Base-by-base conservation (phyloP, 225 moss, liverwort and hornwort genomes). In the Climacium dendroides region DNA sequence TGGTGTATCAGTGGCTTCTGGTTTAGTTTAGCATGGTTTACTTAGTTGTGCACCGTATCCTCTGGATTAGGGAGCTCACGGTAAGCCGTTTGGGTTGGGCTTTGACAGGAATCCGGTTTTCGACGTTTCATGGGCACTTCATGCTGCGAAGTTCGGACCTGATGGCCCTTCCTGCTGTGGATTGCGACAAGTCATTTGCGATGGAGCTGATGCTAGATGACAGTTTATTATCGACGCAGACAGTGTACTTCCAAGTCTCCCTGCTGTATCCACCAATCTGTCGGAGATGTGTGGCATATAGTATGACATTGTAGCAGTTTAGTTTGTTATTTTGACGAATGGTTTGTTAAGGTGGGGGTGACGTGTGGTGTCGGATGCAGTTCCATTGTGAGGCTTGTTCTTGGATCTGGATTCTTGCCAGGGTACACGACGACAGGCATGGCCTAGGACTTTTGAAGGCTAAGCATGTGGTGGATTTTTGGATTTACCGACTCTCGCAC, bases 111-210 rank as follows among this genome's bases (percentile, higher is more conserved):
- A 88, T 99, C 71, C 93, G 94, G 70, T 97, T 99, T 83, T 96
- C 94, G 25, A 86, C 95, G 34, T 99, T 82, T 87, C 97, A 99
- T 89, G 98, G 98, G 35, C 98, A 99, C 88, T 96, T 99, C 63
- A 97, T 99, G 98, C 89, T 99, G 81, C 96, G 98, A 82, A 97
- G 97, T 83, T 97, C 98, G 75, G 98, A 99, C 90, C 86, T 96
- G 85, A 90, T 99, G 89, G 94, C 95, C 60, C 95, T 99, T 86
- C 98, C 98, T 81, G 98, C 98, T 79, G 93, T 99, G 81, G 98
- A 99, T 83, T 97, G 95, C 88, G 98, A 99, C 87, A 97, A 99
- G 88, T 90, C 95, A 7, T 99, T 96, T 90, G 97, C 92, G 43
- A 94, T 99, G 97, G 94, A 99, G 91, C 90, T 99, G 77, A 89